Evolutionary conservation across 768 basidiomycete genomes (phyloP), one percentile per base, ranked within the genome.

Genomic region (Lactifluus hygrophoroides): DNA sequence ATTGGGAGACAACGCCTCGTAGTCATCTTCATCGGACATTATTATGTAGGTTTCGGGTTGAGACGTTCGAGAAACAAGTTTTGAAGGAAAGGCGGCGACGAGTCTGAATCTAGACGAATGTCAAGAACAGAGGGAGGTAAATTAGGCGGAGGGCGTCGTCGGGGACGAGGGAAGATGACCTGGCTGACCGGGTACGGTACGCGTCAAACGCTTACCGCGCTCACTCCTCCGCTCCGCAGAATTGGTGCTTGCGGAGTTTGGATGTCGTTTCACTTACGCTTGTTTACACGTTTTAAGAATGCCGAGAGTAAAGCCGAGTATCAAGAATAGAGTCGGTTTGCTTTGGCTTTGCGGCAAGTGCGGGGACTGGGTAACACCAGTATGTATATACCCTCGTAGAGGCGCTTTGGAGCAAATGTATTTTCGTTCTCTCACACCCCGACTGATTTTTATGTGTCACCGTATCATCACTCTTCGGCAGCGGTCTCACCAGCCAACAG

Each of bases 1-100:
- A 73, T 90, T 90, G 8, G 83, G 79, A 54, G 88, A 85, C 51
- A 87, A 70, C 54, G 73, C 77, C 71, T 88, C 86, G 68, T 85
- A 84, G 51, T 82, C 81, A 54, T 79, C 72, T 54, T 85, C 85
- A 25, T 80, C 75, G 38, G 72, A 74, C 40, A 75, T 70, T 68
- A 74, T 74, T 61, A 3, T n/a, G n/a, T 16, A 21, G 9, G 16
- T 25, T n/a, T 17, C 23, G 14, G 37, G 17, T 16, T 11, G 32
- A 25, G 3, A 2, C 16, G 11, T 53, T 28, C 21, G 25, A 42
- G 21, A 14, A 14, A 35, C 0, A 38, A 43, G 53, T 38, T 48
- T 9, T 5, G 10, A 40, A 40, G 45, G 27, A 35, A 50, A n/a
- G n/a, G n/a, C n/a, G n/a, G 55, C 44, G 34, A 46, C 19, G 43